phyloP scores from a whole-genome alignment of 768 basidiomycete species.

The Mycena chlorophos region DNA sequence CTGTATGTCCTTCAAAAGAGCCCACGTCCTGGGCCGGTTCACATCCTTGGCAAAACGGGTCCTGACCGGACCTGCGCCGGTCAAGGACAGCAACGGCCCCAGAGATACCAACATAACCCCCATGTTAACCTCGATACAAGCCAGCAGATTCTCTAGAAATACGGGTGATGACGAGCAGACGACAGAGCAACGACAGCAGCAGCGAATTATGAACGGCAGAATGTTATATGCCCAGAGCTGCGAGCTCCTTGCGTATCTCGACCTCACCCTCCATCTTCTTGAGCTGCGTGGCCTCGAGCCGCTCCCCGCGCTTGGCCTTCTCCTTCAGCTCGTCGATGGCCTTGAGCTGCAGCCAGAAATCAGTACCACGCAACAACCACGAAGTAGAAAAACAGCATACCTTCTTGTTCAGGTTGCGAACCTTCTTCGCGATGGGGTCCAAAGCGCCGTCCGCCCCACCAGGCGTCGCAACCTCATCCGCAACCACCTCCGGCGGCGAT shows the following conservation, averaged over 20 bases:
- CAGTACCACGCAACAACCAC: background rate
- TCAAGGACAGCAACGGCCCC: too few relatives aligned
- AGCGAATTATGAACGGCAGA: background rate
- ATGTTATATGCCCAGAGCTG: constrained; percentile 31
- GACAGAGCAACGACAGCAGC: background rate
- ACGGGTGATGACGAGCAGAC: too few relatives aligned
- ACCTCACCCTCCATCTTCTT: constrained; percentile 95
- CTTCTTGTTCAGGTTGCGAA: constrained; percentile 95
- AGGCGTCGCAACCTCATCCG: constrained; percentile 37
- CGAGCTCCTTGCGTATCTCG: constrained; percentile 81
- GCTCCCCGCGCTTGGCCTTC: constrained; percentile 85
- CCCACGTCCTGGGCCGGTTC: too few relatives aligned
- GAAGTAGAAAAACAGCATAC: constrained; percentile 42
- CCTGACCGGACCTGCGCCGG: too few relatives aligned
- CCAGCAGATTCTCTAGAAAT: too few relatives aligned
- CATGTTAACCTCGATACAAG: too few relatives aligned
- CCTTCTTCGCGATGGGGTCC: constrained; percentile 88
- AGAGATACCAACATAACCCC: too few relatives aligned
- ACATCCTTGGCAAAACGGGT: too few relatives aligned
- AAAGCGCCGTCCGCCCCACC: constrained; percentile 57
- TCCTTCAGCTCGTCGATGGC: constrained; percentile 99
- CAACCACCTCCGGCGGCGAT: constrained; percentile 25
- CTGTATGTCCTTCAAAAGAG: too few relatives aligned
- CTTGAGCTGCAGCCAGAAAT: constrained; percentile 64
- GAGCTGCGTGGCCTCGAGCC: constrained; percentile 90